phyloP scores from a whole-genome alignment of 768 basidiomycete species.

The Auriscalpium vulgare region DNA sequence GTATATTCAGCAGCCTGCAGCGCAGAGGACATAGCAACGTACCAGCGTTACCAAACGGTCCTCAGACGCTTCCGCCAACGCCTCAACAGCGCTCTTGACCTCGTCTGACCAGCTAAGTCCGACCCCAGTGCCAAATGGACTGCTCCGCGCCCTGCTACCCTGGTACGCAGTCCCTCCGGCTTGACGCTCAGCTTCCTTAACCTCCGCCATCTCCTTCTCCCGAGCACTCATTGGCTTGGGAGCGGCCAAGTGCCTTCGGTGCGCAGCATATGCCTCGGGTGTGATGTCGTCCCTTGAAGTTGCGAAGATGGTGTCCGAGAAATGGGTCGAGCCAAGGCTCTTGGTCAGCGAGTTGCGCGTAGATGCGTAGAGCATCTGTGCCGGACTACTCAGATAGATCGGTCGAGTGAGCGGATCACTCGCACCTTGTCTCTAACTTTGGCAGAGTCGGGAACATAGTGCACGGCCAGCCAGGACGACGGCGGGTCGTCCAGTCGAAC shows the following conservation, averaged over 20 bases:
- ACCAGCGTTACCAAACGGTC: conserved; percentile 61
- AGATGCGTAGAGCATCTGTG: conserved; percentile 84
- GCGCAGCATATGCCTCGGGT: conserved; percentile 62
- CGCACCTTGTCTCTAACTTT: conserved; percentile 74
- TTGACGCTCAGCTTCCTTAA: conserved; percentile 68
- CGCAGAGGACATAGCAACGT: conserved; percentile 20
- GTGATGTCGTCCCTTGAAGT: conserved; percentile 63
- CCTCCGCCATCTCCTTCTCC: conserved; percentile 75
- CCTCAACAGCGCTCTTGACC: conserved; percentile 53
- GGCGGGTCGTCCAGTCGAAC: conserved; percentile 52
- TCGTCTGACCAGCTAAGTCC: conserved; percentile 64
- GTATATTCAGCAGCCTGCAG: no score
- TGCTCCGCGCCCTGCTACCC: conserved; percentile 47
- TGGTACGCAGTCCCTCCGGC: conserved; percentile 43
- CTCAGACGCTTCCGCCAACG: conserved; percentile 41
- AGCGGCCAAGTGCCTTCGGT: conserved; percentile 61
- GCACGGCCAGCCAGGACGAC: conserved; percentile 64
- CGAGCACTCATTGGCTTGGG: conserved; percentile 77
- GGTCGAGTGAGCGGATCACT: neutral
- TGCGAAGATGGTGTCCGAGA: conserved; percentile 72
- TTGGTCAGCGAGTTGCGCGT: conserved; percentile 62
- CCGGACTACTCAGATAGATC: neutral
- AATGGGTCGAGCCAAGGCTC: conserved; percentile 64
- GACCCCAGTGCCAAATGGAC: conserved; percentile 50
- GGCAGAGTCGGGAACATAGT: conserved; percentile 77